Evolutionary conservation across 495 filamentous ascomycete genomes (phyloP).

Genomic region (Aspergillus funiculosus): DNA sequence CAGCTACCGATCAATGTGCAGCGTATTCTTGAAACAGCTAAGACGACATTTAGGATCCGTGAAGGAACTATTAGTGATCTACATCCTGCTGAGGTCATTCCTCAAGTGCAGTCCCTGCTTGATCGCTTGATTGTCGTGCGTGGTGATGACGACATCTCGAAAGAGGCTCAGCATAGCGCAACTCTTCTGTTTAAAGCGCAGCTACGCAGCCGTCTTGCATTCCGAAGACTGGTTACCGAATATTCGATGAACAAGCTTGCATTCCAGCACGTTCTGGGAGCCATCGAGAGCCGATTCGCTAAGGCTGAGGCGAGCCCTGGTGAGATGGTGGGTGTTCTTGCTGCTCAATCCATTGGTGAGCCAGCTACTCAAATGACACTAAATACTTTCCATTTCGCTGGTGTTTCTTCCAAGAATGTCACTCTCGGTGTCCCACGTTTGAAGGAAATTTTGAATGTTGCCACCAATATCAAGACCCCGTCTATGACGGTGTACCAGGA

Average conservation of each 20-base stretch:
- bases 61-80: constrained; percentile 79
- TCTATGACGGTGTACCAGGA: constrained; percentile 92
- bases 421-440: constrained; percentile 97
- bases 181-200: constrained; percentile 88
- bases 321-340: constrained; percentile 98
- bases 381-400: constrained; percentile 99
- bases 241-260: constrained; percentile 85
- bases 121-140: constrained; percentile 76
- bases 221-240: constrained; percentile 79
- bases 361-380: constrained; percentile 99
- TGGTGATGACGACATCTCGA: constrained; percentile 72
- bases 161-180: constrained; percentile 81
- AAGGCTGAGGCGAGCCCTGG: constrained; percentile 77
- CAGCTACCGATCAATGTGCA: constrained; percentile 88
- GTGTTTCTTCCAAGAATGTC: constrained; percentile 99
- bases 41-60: constrained; percentile 84
- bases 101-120: constrained; percentile 68
- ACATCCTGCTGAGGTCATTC: constrained; percentile 82
- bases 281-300: constrained; percentile 80
- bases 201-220: constrained; percentile 82
- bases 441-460: constrained; percentile 98
- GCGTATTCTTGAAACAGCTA: constrained; percentile 84
- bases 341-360: constrained; percentile 97
- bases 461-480: constrained; percentile 96
- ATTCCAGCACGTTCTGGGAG: constrained; percentile 87